phyloP scores from a whole-genome alignment of 331 rosid species.

The Quercus phellos region DNA sequence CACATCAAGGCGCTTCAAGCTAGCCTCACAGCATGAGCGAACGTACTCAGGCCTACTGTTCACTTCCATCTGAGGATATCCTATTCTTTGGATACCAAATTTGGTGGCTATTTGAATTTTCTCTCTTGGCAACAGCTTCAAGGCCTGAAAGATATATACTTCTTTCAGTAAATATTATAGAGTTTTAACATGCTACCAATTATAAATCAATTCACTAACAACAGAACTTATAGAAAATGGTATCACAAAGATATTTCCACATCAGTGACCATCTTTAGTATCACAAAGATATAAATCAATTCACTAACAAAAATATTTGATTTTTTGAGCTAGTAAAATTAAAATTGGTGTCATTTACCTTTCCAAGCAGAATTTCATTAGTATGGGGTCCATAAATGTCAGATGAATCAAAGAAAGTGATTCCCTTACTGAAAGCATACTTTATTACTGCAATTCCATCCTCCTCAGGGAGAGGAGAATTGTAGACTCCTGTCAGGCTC shows the following conservation, averaged over 20 bases:
- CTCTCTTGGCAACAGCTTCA: slow-evolving; percentile 33
- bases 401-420: slow-evolving; percentile 4
- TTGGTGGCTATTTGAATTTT: slow-evolving; percentile 39
- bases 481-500: slow-evolving; percentile 27
- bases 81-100: slow-evolving; percentile 20
- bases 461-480: background rate
- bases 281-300: background rate
- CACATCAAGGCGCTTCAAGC: slow-evolving; percentile 47
- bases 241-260: background rate
- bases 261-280: background rate
- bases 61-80: background rate
- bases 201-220: background rate
- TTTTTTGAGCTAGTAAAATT: too few species aligned
- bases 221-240: background rate
- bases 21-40: slow-evolving; percentile 40
- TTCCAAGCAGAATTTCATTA: background rate
- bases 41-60: slow-evolving; percentile 35
- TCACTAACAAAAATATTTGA: background rate
- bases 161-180: background rate
- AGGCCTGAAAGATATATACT: slow-evolving; percentile 19
- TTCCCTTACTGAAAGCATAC: background rate
- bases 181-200: background rate
- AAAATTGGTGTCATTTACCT: background rate
- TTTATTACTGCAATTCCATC: too few species aligned
- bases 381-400: background rate